Percentiles rank a stretch among this genome's conserved stretches.
phyloP scores from a whole-genome alignment of 352 stramenopile species.

The Plasmopara viticola region DNA sequence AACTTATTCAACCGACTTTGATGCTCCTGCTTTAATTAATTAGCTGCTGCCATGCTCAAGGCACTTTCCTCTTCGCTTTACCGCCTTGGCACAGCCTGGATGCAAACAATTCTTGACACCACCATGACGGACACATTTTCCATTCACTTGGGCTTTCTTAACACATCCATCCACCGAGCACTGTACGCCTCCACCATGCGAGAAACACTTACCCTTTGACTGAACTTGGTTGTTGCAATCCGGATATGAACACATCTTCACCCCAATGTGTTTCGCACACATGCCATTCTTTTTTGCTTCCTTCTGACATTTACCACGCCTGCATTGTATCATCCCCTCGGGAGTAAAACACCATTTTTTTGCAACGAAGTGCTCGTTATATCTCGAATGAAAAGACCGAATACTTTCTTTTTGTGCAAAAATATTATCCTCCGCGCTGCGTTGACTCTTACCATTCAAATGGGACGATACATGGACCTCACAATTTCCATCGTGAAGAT shows the following conservation, averaged over 20 bases:
- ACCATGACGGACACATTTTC: not conserved
- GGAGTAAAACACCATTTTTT: too few relatives aligned
- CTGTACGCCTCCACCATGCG: not conserved
- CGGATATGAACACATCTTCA: not conserved
- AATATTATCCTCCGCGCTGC: too few relatives aligned
- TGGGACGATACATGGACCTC: too few relatives aligned
- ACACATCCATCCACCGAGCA: not conserved
- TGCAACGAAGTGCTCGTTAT: not conserved
- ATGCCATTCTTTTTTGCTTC: not conserved
- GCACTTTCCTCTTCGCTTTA: too few relatives aligned
- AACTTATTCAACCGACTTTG: too few relatives aligned
- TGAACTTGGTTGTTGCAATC: not conserved
- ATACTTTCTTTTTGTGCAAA: too few relatives aligned
- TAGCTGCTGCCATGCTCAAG: too few relatives aligned
- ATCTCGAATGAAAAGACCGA: not conserved
- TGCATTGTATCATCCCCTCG: too few relatives aligned
- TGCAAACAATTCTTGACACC: not conserved
- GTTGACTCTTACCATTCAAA: too few relatives aligned
- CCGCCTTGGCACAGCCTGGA: too few relatives aligned
- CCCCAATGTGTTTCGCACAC: not conserved
- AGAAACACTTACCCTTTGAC: not conserved
- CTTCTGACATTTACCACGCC: not conserved
- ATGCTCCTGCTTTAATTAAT: too few relatives aligned
- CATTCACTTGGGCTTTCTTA: slow-evolving; percentile 1
- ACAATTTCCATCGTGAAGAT: too few relatives aligned